Conservation (phyloP, 768 basidiomycete species). For the Russula vinacea region DNA sequence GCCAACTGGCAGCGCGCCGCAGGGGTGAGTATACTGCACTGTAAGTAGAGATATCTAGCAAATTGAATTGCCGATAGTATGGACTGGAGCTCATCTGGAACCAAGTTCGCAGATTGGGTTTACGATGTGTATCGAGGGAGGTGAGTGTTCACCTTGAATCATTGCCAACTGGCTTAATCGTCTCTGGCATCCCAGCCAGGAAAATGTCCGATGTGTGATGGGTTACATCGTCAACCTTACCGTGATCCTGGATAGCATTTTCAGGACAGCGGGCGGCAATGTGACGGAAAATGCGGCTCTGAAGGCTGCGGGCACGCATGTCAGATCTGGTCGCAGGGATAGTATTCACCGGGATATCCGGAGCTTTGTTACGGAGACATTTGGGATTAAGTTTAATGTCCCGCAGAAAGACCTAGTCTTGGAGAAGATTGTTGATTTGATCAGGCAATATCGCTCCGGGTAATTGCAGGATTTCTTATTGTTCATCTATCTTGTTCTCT, state of each 20-base stretch:
- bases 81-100: background rate
- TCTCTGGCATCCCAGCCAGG: background rate
- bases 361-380: no score
- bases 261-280: background rate
- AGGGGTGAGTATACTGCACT: background rate
- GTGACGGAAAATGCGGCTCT: no score
- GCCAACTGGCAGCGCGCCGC: background rate
- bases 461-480: no score
- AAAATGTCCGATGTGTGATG: conserved; percentile 10
- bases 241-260: background rate
- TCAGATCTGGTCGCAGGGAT: no score
- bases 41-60: background rate
- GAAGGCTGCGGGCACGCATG: no score
- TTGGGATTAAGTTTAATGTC: no score
- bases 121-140: background rate
- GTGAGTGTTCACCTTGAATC: background rate
- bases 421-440: no score
- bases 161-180: background rate
- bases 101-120: background rate
- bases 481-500: no score
- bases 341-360: no score
- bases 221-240: conserved; percentile 12
- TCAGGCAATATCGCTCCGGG: no score
- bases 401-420: no score
- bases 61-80: background rate